These are phyloP conservation scores for Aspergillus ibericus DNA, from an alignment of 2,329 filamentous ascomycete genomes.

Conservation along the genomic window DNA sequence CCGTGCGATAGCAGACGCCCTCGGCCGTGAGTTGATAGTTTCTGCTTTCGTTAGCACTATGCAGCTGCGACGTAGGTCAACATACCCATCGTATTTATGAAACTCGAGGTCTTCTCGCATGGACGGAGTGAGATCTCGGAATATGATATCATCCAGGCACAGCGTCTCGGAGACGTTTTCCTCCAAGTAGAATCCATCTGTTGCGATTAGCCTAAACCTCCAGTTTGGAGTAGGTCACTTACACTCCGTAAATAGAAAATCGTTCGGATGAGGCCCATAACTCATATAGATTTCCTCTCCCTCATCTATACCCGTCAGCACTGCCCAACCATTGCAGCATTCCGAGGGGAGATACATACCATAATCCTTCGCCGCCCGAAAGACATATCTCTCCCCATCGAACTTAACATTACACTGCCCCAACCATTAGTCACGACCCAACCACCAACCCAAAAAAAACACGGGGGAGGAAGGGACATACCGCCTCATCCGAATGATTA, in stretches of 20 bases:
- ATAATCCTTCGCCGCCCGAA: constrained; percentile 37
- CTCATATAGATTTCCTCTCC: constrained; percentile 48
- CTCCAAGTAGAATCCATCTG: constrained; percentile 47
- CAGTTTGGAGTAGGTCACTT: constrained; percentile 8
- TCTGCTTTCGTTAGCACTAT: constrained; percentile 22
- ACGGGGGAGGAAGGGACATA: constrained; percentile 24
- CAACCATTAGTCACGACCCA: background rate
- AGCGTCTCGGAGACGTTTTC: constrained; percentile 42
- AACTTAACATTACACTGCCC: constrained; percentile 42
- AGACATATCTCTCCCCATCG: constrained; percentile 36
- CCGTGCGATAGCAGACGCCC: constrained; percentile 45
- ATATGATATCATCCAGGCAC: constrained; percentile 45
- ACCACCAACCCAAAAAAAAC: background rate
- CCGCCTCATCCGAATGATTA: constrained; percentile 46
- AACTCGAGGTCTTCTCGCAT: constrained; percentile 35
- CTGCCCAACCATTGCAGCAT: background rate
- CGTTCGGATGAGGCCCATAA: constrained; percentile 46
- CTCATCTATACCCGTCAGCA: constrained; percentile 22
- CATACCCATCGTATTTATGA: constrained; percentile 44
- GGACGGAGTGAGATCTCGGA: constrained; percentile 30
- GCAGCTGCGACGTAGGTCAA: background rate
- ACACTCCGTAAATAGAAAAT: constrained; percentile 47
- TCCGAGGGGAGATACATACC: constrained; percentile 18
- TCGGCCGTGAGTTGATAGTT: constrained; percentile 42
- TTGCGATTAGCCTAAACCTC: background rate